Conservation (phyloP, 2,329 filamentous ascomycete species). For the Arthrobotrys pseudoclavata region DNA sequence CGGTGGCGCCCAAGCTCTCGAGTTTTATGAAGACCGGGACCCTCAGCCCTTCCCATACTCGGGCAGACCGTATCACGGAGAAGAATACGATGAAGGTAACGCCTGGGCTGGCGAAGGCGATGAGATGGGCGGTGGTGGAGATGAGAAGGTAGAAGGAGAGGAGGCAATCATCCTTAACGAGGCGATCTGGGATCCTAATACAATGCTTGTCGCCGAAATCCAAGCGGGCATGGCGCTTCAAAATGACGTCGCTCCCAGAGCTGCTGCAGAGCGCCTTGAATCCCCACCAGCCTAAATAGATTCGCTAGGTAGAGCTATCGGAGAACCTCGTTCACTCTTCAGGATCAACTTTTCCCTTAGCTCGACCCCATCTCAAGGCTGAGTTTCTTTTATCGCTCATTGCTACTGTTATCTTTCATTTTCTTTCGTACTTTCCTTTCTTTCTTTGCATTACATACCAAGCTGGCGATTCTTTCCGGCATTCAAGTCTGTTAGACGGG, state of each 20-base stretch:
- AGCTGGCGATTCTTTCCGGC: neutral
- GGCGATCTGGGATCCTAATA: constrained; percentile 34
- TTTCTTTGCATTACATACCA: neutral
- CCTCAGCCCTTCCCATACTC: constrained; percentile 1
- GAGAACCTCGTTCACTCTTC: constrained; percentile 3
- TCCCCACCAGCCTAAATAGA: constrained; percentile 8
- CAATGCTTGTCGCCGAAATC: neutral
- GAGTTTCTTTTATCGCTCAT: neutral
- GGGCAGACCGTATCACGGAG: neutral
- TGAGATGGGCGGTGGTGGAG: neutral
- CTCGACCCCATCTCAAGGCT: neutral
- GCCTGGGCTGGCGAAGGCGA: neutral
- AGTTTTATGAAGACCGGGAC: neutral
- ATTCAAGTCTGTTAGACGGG: neutral
- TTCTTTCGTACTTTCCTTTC: neutral
- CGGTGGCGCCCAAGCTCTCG: neutral
- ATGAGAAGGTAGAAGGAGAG: neutral
- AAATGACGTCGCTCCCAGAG: neutral
- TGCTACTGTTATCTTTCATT: neutral
- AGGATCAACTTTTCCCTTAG: neutral
- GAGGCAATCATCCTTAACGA: constrained; percentile 21
- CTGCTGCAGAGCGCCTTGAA: constrained; percentile 3
- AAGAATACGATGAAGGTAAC: neutral
- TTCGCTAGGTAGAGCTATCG: neutral
- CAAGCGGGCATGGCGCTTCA: neutral